Percentiles rank a stretch among this genome's conserved stretches.
Evolutionary conservation across 345 rosid genomes (phyloP).

Genomic region (Salix exigua): DNA sequence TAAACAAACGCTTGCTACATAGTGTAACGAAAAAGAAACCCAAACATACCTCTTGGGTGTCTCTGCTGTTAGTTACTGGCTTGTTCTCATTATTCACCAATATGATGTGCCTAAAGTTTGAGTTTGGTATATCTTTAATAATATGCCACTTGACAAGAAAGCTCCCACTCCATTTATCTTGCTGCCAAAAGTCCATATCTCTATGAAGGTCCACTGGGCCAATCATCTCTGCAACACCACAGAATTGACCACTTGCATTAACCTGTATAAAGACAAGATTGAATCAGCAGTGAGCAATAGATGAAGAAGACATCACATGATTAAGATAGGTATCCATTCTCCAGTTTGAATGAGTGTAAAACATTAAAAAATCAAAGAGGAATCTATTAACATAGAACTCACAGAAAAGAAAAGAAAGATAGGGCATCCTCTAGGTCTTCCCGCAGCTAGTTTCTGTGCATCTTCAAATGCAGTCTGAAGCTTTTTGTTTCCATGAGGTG

Average conservation of each 20-base stretch:
- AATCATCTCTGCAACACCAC: slow-evolving; percentile 95
- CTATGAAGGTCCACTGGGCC: slow-evolving; percentile 74
- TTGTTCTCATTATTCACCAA: slow-evolving; percentile 89
- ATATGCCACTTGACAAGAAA: slow-evolving; percentile 94
- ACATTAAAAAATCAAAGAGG: not conserved
- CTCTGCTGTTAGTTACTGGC: slow-evolving; percentile 97
- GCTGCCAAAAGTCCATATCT: slow-evolving; percentile 99
- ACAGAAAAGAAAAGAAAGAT: slow-evolving; percentile 87
- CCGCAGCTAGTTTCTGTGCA: slow-evolving; percentile 57
- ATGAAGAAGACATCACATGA: not conserved
- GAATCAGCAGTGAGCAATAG: slow-evolving; percentile 10
- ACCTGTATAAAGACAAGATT: slow-evolving; percentile 46
- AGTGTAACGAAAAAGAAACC: not conserved
- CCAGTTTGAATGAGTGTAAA: not conserved
- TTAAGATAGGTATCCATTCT: not conserved
- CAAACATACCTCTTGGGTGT: slow-evolving; percentile 84
- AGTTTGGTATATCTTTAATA: slow-evolving; percentile 78
- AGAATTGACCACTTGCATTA: slow-evolving; percentile 94
- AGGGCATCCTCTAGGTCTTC: slow-evolving; percentile 56
- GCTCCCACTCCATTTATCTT: slow-evolving; percentile 98
- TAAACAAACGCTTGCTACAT: not conserved
- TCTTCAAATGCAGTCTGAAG: slow-evolving; percentile 70
- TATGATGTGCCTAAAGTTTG: slow-evolving; percentile 71
- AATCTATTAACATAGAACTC: slow-evolving; percentile 23
- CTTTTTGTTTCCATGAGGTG: slow-evolving; percentile 93